Evolutionary conservation across 768 basidiomycete species (phyloP).

Genomic region (Leccinum uliginosum): DNA sequence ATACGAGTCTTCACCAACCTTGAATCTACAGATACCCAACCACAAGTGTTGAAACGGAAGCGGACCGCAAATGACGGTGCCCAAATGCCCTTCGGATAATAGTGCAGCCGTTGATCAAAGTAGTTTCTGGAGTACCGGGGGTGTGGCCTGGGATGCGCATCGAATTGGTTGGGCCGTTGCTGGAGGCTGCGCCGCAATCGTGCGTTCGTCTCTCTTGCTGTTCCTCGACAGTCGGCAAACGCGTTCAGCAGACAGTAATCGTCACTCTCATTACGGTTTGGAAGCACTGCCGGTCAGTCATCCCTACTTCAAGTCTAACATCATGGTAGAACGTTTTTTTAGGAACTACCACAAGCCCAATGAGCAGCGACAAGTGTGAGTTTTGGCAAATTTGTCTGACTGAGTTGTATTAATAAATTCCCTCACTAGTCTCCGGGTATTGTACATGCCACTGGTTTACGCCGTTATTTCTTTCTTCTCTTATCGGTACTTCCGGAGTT

Average conservation of each 20-base stretch:
- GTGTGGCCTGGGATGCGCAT: slow-evolving; percentile 56
- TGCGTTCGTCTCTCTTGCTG: slow-evolving; percentile 30
- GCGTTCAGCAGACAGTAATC: slow-evolving; percentile 47
- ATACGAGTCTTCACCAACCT: neutral
- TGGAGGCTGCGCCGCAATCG: slow-evolving; percentile 54
- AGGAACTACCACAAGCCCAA: slow-evolving; percentile 68
- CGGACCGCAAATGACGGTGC: slow-evolving; percentile 15
- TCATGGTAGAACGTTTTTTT: neutral
- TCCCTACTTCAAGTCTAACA: neutral
- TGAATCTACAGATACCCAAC: neutral
- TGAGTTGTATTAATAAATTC: neutral
- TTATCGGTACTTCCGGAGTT: slow-evolving; percentile 77
- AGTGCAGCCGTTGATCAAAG: slow-evolving; percentile 49
- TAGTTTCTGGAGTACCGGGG: slow-evolving; percentile 54
- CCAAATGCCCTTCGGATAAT: slow-evolving; percentile 51
- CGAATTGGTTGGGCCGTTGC: slow-evolving; percentile 73
- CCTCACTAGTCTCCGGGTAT: slow-evolving; percentile 58
- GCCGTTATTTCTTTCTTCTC: slow-evolving; percentile 82
- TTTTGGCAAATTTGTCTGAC: slow-evolving; percentile 2
- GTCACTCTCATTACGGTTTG: slow-evolving; percentile 54
- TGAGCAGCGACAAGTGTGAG: slow-evolving; percentile 81
- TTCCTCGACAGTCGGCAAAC: neutral
- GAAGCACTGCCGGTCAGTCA: slow-evolving; percentile 59
- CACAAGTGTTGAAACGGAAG: neutral
- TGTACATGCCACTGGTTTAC: slow-evolving; percentile 83